Conservation (phyloP, 306 rosid genomes). For the Gleditsia sinensis region DNA sequence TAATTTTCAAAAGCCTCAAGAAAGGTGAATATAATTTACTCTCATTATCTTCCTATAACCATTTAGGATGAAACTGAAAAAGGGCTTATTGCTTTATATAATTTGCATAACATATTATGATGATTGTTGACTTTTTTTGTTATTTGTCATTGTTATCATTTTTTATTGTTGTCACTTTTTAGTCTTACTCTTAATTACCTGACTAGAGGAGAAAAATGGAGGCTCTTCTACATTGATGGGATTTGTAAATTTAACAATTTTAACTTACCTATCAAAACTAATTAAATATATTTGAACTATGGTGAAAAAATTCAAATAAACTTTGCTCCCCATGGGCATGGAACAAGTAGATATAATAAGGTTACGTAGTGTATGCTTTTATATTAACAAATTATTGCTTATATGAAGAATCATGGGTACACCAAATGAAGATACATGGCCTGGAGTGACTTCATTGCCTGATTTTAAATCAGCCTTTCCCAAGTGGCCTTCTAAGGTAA, state of each 20-base stretch:
- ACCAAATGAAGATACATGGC: constrained; percentile 95
- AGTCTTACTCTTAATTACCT: neutral
- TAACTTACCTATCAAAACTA: neutral
- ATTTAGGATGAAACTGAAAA: too few species aligned
- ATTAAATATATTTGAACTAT: neutral
- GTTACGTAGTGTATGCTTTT: constrained; percentile 28
- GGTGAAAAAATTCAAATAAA: neutral
- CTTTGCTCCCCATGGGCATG: constrained; percentile 30
- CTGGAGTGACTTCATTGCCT: constrained; percentile 95
- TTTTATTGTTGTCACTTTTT: neutral
- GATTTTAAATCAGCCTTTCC: constrained; percentile 95
- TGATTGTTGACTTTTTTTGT: neutral
- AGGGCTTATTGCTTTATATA: neutral
- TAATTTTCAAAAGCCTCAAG: too few species aligned
- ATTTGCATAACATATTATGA: neutral
- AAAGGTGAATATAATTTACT: too few species aligned
- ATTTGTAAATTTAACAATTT: constrained; percentile 13
- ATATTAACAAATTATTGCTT: constrained; percentile 31
- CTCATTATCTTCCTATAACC: neutral
- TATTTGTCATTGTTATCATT: neutral
- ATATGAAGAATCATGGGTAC: constrained; percentile 88
- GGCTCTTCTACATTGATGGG: too few species aligned
- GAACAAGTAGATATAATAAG: constrained; percentile 30
- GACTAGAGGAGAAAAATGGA: constrained; percentile 20
- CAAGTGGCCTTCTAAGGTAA: constrained; percentile 85